Evolutionary conservation across 1,284 basidiomycete species (phyloP), one percentile per base, ranked within the genome.

Genomic region (Crepidotus sp.): DNA sequence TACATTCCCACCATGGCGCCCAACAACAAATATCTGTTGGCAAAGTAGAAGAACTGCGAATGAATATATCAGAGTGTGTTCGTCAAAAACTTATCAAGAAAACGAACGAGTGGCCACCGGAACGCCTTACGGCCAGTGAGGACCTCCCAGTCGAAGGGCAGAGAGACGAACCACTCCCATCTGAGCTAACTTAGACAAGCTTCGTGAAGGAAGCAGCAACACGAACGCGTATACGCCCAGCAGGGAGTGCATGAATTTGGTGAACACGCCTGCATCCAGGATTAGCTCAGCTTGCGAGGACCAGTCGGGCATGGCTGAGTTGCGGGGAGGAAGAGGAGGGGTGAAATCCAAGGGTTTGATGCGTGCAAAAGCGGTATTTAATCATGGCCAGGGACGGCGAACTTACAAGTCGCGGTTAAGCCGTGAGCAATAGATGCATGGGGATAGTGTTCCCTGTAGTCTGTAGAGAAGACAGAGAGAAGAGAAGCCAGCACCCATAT

Each of bases 1-100:
- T 15, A 44, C 83, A 87, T 83, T 57, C 83, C 83, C 36, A 83
- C 71, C 53, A 85, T 64, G 4, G 82, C 75, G 53, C 80, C 70
- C 7, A 86, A 61, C 29, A 87, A 61, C 50, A 70, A 73, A 58
- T 86, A 87, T 45, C 83, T 74, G 51, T 81, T 81, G 36, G 76
- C 60, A 59, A 86, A 84, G 60, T 87, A 87, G 60, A 85, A 83
- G 33, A 72, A 64, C 84, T 85, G 36, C 13, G 26, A 17, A 21
- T 21, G 4, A 18, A 14, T 13, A 11, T 10, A 8, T 37, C 26
- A 4, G 11, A 17, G 9, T 6, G 24, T 24, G 3, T 26, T 35
- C 15, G 51, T 34, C 22, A 44, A 19, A 46, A 3, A 34, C 36
- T 18, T 11, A 36, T 30, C 17, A 25, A 54, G 24, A 25, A 45